Percentiles rank a stretch among this genome's conserved stretches.
Conservation (phyloP, 257 asterid species). For the Craterostigma plantagineum region DNA sequence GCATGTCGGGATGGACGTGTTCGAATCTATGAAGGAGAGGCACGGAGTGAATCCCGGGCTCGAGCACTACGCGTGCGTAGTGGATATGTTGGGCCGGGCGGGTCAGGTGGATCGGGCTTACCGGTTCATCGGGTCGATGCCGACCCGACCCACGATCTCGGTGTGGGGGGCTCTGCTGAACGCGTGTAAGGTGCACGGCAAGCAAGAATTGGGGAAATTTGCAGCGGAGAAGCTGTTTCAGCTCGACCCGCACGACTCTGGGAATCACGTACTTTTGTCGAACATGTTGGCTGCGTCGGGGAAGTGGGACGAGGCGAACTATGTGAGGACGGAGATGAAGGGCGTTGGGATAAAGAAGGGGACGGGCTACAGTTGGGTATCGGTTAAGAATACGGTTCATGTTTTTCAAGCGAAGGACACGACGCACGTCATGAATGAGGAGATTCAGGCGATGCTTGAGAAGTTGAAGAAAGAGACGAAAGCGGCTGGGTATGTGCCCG, state of each 20-base stretch:
- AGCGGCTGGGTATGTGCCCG: conserved; percentile 63
- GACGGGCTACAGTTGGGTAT: conserved; percentile 69
- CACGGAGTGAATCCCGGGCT: conserved; percentile 53
- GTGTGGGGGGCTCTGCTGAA: conserved; percentile 84
- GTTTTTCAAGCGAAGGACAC: conserved; percentile 75
- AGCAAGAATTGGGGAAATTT: conserved; percentile 44
- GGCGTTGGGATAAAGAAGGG: conserved; percentile 75
- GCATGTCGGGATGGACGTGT: conserved; percentile 40
- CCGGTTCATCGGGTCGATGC: conserved; percentile 36
- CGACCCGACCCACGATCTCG: conserved; percentile 46
- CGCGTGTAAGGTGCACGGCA: conserved; percentile 64
- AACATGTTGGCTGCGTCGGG: conserved; percentile 68
- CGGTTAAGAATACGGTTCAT: conserved; percentile 40
- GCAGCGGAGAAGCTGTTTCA: conserved; percentile 64
- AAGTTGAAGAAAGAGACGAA: conserved; percentile 40
- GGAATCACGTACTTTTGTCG: conserved; percentile 66
- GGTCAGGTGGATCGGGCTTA: conserved; percentile 75
- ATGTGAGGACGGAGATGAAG: conserved; percentile 61
- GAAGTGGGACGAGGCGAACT: conserved; percentile 69
- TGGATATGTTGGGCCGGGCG: conserved; percentile 82
- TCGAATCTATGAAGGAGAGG: conserved; percentile 35
- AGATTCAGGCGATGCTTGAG: conserved; percentile 51
- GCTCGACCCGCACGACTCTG: conserved; percentile 81
- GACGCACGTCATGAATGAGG: conserved; percentile 34
- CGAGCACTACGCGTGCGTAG: conserved; percentile 84